Evolutionary conservation across 1,139 yeast genomes (phyloP), one percentile per base, ranked within the genome.

Genomic region (Martiniozyma asiatica): DNA sequence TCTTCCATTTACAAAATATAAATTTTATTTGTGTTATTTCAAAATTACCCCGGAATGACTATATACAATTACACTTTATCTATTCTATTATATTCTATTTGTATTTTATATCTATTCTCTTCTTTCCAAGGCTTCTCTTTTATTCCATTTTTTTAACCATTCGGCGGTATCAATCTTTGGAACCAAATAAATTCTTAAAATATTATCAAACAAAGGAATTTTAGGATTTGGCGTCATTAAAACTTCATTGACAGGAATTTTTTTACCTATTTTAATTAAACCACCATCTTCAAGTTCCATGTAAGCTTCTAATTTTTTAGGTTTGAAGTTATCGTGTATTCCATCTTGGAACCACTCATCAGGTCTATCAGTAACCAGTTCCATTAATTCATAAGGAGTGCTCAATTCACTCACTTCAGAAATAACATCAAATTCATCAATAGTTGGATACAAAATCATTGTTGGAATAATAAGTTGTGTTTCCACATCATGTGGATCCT

Each of bases 241-340:
- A 0, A 78, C 78, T 35, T 69, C 67, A 41, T 71, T 69, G 17
- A 87, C 53, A 1, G 81, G 61, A 16, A 75, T 68, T 43, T 80
- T 82, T 51, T 77, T 80, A 24, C 95, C 95, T 2, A 81, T 72
- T 53, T 82, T 84, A 24, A 87, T 74, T 36, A 89, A 61, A 0
- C 97, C 97, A 24, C 95, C 96, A 3, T 73, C 49, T 25, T 58
- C 64, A 0, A 96, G 84, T 52, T 84, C 96, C 72, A 82, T 74
- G 50, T 64, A 87, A 14, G 79, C 77, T 34, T 79, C 78, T 22
- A 87, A 57, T 34, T 67, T 68, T 42, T 67, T 69, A 4, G 71
- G 57, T 2, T 62, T 54, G 47, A 84, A 84, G 37, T 74, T 61
- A 30, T 55, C 53, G 47, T 75, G 84, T 38, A 65, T 69, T 5